Percentiles rank a stretch among this genome's conserved stretches.
phyloP scores from a whole-genome alignment of 306 rosid species.

The Dryas drummondii region DNA sequence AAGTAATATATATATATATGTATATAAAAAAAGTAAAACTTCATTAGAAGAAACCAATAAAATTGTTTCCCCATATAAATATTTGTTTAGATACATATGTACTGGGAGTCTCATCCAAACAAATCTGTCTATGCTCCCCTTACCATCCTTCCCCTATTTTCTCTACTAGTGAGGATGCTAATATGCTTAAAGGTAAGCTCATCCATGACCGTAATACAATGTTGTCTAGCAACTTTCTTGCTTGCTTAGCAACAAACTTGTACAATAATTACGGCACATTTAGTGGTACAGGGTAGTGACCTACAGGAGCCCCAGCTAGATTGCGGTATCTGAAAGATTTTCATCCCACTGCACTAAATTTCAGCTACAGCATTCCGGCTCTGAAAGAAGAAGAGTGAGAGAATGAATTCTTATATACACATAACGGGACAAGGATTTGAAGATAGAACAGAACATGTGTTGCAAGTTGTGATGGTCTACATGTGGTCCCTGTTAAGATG shows the following conservation, averaged over 20 bases:
- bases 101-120: conserved; percentile 4
- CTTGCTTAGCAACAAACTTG: conserved; percentile 4
- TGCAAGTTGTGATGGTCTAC: no score
- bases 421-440: no score
- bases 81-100: background rate
- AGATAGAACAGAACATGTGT: no score
- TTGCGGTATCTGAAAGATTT: conserved; percentile 13
- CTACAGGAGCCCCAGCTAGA: conserved; percentile 4
- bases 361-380: background rate
- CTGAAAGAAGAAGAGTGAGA: background rate
- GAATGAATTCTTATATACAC: no score
- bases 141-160: background rate
- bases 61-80: background rate
- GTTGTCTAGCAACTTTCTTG: background rate
- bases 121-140: conserved; percentile 15
- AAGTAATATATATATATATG: no score
- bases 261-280: conserved; percentile 13
- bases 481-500: no score
- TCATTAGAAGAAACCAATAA: background rate
- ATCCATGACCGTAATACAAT: background rate
- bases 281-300: background rate
- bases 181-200: background rate
- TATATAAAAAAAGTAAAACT: background rate
- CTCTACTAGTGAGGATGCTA: conserved; percentile 7
- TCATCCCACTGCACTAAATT: background rate